Percentiles rank a stretch among this genome's conserved stretches.
Evolutionary conservation across 352 stramenopile genomes (phyloP).

Genomic region (Phytophthora aleatoria): DNA sequence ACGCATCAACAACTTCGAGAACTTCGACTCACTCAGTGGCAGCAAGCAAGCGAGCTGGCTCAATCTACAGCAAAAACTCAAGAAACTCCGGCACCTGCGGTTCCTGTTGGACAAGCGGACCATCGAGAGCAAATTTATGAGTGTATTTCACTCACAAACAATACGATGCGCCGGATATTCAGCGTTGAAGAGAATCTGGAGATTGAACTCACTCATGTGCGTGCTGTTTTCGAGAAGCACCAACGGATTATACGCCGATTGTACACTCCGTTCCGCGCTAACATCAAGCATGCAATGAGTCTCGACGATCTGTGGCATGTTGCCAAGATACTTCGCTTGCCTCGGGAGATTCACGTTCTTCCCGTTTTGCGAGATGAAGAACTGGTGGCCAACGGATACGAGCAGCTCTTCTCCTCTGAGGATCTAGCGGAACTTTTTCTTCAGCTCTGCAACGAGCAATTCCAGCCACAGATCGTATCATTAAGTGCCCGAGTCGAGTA

Average conservation of each 20-base stretch:
- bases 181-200: conserved; percentile 58
- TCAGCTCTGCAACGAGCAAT: conserved; percentile 82
- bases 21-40: conserved; percentile 55
- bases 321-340: conserved; percentile 64
- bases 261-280: conserved; percentile 51
- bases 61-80: conserved; percentile 33
- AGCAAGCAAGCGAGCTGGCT: conserved; percentile 52
- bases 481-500: conserved; percentile 69
- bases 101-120: conserved; percentile 25
- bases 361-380: conserved; percentile 63
- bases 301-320: conserved; percentile 76
- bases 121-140: conserved; percentile 58
- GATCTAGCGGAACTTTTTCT: conserved; percentile 69
- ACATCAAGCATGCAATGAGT: conserved; percentile 51
- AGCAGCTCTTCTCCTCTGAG: conserved; percentile 65
- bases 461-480: conserved; percentile 51
- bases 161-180: conserved; percentile 58
- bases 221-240: conserved; percentile 53
- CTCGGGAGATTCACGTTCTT: conserved; percentile 63
- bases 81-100: neutral
- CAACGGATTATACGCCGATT: conserved; percentile 58
- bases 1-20: conserved; percentile 38
- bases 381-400: conserved; percentile 40
- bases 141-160: conserved; percentile 64
- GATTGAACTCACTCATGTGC: conserved; percentile 51